Evolutionary conservation across 1,284 basidiomycete species (phyloP).

Genomic region (Melampsora larici-populina): DNA sequence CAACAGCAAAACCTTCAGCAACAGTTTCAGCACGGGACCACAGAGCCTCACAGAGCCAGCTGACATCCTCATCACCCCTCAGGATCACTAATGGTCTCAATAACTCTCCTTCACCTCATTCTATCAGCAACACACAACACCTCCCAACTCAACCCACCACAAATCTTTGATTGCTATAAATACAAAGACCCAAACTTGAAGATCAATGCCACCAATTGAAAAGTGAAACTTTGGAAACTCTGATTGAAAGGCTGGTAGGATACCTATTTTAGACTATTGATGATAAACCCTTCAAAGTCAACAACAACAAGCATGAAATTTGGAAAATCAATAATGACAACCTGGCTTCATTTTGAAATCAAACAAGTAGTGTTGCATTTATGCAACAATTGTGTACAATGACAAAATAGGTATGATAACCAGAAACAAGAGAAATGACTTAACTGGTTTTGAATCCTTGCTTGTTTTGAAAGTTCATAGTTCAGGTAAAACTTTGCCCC

Average conservation of each 20-base stretch:
- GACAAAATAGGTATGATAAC: no score
- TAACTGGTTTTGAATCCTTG: no score
- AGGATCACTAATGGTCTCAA: slow-evolving; percentile 21
- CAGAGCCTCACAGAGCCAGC: not conserved
- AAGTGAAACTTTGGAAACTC: slow-evolving; percentile 26
- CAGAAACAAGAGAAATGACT: no score
- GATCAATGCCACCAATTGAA: not conserved
- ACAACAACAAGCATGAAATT: not conserved
- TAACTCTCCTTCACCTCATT: not conserved
- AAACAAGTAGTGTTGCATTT: not conserved
- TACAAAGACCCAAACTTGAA: not conserved
- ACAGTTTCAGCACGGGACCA: no score
- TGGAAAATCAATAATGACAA: not conserved
- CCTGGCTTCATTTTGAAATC: not conserved
- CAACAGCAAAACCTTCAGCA: slow-evolving; percentile 15
- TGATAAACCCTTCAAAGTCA: not conserved
- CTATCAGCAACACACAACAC: not conserved
- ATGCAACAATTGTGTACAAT: not conserved
- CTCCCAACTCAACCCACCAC: not conserved
- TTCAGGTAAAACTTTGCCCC: no score
- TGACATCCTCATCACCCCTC: slow-evolving; percentile 26
- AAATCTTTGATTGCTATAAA: no score
- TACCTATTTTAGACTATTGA: slow-evolving; percentile 11
- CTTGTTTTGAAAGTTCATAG: no score
- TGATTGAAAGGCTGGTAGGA: slow-evolving; percentile 21